Base-by-base conservation (phyloP, 2,329 filamentous ascomycete genomes). In the Colletotrichum horii region DNA sequence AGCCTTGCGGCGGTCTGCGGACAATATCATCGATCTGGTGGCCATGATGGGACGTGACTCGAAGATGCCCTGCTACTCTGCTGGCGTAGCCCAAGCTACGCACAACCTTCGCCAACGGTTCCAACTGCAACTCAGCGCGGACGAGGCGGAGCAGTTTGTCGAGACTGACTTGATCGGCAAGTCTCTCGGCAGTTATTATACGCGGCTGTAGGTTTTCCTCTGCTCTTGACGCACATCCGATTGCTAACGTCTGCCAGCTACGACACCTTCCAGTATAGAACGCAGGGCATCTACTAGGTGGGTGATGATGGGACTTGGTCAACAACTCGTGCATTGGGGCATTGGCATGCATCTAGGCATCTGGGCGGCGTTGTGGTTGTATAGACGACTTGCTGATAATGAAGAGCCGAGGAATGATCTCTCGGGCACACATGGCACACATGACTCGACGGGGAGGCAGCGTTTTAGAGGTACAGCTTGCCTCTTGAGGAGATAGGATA, bases 231-330 rank as follows among this genome's bases (percentile, higher is more conserved):
- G 3, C 14, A 22, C 36, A 15, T 22, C 26, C 43, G 24, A 22
- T 52, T 43, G 75, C 36, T 76, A 26, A 79, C 71, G 66, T 43
- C 22, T 14, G 16, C 4, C 56, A 95, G 94, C 85, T 95, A 96
- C 81, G 94, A 96, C 85, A 95, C 94, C 77, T 96, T 96, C 87
- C 94, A 96, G 87, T 96, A 96, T 86, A 92, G 95, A 81, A 96
- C 95, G 43, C 94, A 96, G 85, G 95, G 94, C 79, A 96, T 96
- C 85, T 96, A 96, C 85, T 96, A 90, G 80, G 77, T 70, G 73
- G 76, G 72, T 58, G 24, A 48, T 43, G 67, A 66, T 16, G 56
- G 43, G 38, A 34, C 61, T 67, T 66, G 65, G 55, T 64, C 66
- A 71, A 38, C 52, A 16, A 56, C 66, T 70, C 66, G 61, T 75